These are phyloP conservation scores for Lasiosphaeriaceae sp. DNA, from an alignment of 495 filamentous ascomycete species.

Conservation along the genomic window DNA sequence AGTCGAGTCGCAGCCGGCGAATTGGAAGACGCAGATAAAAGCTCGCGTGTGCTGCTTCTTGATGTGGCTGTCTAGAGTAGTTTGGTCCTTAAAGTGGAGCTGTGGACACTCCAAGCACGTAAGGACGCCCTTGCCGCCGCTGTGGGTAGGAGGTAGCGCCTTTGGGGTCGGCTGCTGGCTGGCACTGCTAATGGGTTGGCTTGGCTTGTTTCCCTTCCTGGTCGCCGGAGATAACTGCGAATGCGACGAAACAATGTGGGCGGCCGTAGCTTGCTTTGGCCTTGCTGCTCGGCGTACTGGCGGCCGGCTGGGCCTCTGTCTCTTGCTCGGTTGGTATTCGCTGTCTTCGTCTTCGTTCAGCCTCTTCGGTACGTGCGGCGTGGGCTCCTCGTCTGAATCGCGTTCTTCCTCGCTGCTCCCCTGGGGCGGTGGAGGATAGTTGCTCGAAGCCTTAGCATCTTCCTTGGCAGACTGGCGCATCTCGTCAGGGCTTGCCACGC, in stretches of 20 bases:
- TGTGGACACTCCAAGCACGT: conserved; percentile 20
- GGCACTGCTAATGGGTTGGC: background rate
- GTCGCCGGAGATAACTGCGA: background rate
- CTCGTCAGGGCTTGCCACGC: conserved; percentile 20
- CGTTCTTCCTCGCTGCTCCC: conserved; percentile 15
- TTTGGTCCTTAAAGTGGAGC: conserved; percentile 36
- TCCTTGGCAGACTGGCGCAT: conserved; percentile 26
- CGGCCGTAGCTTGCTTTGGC: background rate
- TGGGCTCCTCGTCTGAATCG: conserved; percentile 15
- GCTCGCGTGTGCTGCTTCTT: conserved; percentile 55
- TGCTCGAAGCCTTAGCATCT: conserved; percentile 22
- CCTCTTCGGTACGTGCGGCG: conserved; percentile 10
- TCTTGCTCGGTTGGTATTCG: conserved; percentile 18
- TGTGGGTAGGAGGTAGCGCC: background rate
- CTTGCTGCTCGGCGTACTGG: background rate
- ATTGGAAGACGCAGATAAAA: conserved; percentile 75
- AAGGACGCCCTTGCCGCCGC: conserved; percentile 3
- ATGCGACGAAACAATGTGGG: background rate
- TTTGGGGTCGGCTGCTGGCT: background rate
- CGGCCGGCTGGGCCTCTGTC: conserved; percentile 16
- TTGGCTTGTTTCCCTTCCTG: background rate
- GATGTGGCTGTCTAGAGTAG: conserved; percentile 44
- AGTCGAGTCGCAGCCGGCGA: conserved; percentile 69
- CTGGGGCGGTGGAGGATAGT: conserved; percentile 17
- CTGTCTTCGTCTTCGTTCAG: conserved; percentile 18